A percentile compares a stretch with the other conserved stretches of the same genome.
Conservation (phyloP, 176 grass and related monocot species). For the Pontederia crassipes region DNA sequence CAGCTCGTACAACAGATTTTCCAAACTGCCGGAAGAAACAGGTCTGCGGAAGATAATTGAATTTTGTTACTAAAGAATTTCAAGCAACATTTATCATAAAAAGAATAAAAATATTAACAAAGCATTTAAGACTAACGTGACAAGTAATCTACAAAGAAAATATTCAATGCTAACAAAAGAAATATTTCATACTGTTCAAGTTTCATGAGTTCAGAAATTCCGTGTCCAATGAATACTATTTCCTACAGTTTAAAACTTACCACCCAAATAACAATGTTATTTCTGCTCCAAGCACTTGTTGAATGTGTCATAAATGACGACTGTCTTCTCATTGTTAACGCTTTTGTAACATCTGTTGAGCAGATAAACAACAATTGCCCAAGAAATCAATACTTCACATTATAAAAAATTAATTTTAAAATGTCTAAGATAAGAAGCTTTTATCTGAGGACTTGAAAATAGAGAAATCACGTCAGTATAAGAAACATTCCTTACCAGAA, state of each 20-base stretch:
- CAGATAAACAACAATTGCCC: slow-evolving; percentile 3
- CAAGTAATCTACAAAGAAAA: too few relatives aligned
- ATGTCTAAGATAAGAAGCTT: neutral
- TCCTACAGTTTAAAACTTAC: slow-evolving; percentile 26
- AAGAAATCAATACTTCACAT: slow-evolving; percentile 7
- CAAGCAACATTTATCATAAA: neutral
- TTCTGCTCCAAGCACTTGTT: slow-evolving; percentile 58
- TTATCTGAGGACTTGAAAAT: neutral
- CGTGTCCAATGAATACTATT: neutral
- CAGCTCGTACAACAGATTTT: slow-evolving; percentile 83
- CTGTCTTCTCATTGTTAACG: slow-evolving; percentile 81
- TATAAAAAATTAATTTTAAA: too few relatives aligned
- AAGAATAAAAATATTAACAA: neutral
- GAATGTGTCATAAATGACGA: slow-evolving; percentile 61
- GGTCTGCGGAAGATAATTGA: slow-evolving; percentile 38
- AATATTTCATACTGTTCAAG: too few relatives aligned
- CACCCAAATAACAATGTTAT: slow-evolving; percentile 63
- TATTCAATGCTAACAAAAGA: too few relatives aligned
- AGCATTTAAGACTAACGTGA: too few relatives aligned
- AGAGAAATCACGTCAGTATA: neutral
- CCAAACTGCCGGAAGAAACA: slow-evolving; percentile 92
- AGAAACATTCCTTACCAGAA: slow-evolving; percentile 31
- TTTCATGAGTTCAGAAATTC: neutral
- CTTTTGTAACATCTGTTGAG: slow-evolving; percentile 68
- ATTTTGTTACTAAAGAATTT: neutral